Percentiles rank a stretch among this genome's conserved stretches.
Conservation (phyloP, 371 early-diverging fungal species). For the Choanephora cucurbitarum region DNA sequence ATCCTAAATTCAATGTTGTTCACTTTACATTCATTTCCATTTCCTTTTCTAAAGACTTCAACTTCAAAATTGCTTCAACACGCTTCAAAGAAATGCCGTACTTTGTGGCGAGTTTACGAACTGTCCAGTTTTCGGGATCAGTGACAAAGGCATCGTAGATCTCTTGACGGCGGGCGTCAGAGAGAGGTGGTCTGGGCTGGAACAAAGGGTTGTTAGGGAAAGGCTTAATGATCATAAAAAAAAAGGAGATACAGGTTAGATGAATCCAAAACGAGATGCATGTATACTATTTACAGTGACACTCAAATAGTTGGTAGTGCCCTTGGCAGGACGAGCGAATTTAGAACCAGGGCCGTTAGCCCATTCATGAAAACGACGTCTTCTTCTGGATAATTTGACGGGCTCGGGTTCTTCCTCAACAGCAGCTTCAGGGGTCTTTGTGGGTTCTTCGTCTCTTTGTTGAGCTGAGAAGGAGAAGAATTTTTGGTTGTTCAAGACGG, state of each 20-base stretch:
- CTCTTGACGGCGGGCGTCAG: slow-evolving; percentile 67
- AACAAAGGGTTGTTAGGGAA: slow-evolving; percentile 91
- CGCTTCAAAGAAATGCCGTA: slow-evolving; percentile 83
- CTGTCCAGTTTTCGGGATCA: slow-evolving; percentile 66
- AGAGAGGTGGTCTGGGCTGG: slow-evolving; percentile 78
- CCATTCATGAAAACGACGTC: slow-evolving; percentile 51
- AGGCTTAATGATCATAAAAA: no score
- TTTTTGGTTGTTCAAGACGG: slow-evolving; percentile 14
- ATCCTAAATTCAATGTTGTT: neutral
- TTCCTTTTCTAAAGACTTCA: slow-evolving; percentile 80
- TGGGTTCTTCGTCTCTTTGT: slow-evolving; percentile 18
- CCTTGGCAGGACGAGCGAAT: slow-evolving; percentile 42
- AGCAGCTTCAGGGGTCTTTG: slow-evolving; percentile 31
- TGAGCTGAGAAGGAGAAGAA: slow-evolving; percentile 19
- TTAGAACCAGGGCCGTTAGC: slow-evolving; percentile 34
- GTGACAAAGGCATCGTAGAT: slow-evolving; percentile 70
- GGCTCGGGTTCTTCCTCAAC: slow-evolving; percentile 24
- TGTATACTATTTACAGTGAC: slow-evolving; percentile 21
- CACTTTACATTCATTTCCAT: slow-evolving; percentile 58
- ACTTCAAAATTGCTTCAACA: slow-evolving; percentile 85
- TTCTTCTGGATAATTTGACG: slow-evolving; percentile 45
- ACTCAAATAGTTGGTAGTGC: slow-evolving; percentile 51
- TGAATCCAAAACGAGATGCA: slow-evolving; percentile 1
- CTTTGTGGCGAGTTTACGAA: slow-evolving; percentile 73
- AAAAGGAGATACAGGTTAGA: slow-evolving; percentile 7